These are phyloP conservation scores for Claviceps paspali DNA, from an alignment of 2,329 filamentous ascomycete species.

Conservation along the genomic window DNA sequence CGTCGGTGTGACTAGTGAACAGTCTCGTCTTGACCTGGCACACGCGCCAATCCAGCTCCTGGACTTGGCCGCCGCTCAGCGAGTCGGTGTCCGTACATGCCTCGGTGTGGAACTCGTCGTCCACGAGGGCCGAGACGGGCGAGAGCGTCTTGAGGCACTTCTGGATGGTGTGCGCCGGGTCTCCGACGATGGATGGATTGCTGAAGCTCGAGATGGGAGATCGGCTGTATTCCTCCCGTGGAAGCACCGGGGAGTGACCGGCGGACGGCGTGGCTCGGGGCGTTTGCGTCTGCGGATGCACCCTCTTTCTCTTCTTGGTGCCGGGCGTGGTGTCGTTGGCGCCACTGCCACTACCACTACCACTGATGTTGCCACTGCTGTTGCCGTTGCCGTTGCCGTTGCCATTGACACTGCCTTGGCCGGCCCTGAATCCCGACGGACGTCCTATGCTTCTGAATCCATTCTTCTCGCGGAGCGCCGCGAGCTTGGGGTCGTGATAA, in stretches of 20 bases:
- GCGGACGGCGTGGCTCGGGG: constrained; percentile 14
- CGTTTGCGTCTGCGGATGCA: constrained; percentile 15
- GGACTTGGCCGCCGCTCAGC: constrained; percentile 28
- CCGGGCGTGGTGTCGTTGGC: constrained; percentile 11
- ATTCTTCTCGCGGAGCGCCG: constrained; percentile 31
- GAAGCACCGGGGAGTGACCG: constrained; percentile 14
- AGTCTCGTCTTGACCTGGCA: constrained; percentile 34
- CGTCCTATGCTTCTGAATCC: constrained; percentile 43
- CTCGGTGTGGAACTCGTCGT: constrained; percentile 26
- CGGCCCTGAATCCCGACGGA: constrained; percentile 31
- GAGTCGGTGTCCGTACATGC: constrained; percentile 37
- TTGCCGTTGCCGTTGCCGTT: constrained; percentile 10
- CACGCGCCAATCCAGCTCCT: constrained; percentile 34
- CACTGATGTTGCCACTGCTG: no score
- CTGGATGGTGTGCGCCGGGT: constrained; percentile 3
- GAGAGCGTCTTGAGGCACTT: constrained; percentile 14
- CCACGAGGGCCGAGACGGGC: constrained; percentile 6
- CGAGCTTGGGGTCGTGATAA: constrained; percentile 39
- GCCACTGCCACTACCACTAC: no score
- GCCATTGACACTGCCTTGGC: constrained; percentile 5
- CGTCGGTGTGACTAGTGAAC: constrained; percentile 28
- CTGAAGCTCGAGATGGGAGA: constrained; percentile 2
- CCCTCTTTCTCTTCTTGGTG: constrained; percentile 19
- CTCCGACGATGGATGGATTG: neutral
- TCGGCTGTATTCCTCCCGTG: constrained; percentile 5